Percentiles rank a stretch among this genome's conserved stretches.
Evolutionary conservation across 1,284 basidiomycete species (phyloP).

Genomic region (Polyporus tsugae): DNA sequence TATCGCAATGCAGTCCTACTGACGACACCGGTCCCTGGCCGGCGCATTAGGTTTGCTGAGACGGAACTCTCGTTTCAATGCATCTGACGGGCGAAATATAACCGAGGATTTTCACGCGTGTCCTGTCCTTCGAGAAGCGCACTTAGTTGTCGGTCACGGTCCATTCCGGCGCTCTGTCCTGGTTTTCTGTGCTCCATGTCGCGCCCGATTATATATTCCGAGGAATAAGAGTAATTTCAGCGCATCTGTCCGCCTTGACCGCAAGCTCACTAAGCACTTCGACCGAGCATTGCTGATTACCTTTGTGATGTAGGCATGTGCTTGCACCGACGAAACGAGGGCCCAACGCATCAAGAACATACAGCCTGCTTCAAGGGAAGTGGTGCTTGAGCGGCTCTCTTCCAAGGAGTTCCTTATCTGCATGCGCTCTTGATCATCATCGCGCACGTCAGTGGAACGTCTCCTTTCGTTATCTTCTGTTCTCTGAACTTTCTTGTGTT

Average conservation of each 20-base stretch:
- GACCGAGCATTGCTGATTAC: neutral
- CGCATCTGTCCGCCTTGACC: neutral
- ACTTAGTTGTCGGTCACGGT: constrained; percentile 1
- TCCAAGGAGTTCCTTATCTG: neutral
- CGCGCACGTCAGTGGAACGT: neutral
- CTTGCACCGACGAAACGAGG: neutral
- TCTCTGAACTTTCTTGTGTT: neutral
- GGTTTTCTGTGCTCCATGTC: constrained; percentile 3
- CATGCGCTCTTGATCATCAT: neutral
- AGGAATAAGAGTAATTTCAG: constrained; percentile 18
- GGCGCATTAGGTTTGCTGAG: neutral
- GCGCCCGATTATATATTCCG: constrained; percentile 8
- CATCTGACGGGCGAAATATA: constrained; percentile 23
- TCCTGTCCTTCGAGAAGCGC: neutral
- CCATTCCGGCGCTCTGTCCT: neutral
- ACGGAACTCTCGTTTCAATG: neutral
- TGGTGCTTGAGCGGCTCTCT: neutral
- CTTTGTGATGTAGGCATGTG: neutral
- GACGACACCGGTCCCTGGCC: constrained; percentile 1
- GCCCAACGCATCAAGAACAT: neutral
- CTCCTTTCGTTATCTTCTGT: neutral
- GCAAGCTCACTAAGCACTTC: neutral
- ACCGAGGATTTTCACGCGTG: constrained; percentile 31
- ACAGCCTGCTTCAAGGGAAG: neutral
- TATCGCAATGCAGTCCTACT: neutral